Evolutionary conservation across 2,329 filamentous ascomycete species (phyloP), one percentile per base, ranked within the genome.

Genomic region (Calycina herbarum): DNA sequence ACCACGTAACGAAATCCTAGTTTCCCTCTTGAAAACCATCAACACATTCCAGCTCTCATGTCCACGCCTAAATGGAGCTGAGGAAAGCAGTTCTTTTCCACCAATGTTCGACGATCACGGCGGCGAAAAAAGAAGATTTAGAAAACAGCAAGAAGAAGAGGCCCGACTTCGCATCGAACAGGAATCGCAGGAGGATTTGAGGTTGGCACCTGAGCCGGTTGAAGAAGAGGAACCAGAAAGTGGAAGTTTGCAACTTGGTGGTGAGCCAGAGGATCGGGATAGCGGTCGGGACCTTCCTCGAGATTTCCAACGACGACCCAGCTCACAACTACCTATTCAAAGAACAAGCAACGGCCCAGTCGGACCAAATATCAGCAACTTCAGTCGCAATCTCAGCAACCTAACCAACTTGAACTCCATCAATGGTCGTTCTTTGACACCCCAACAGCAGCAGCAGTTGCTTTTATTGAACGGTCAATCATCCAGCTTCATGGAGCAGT

Each of bases 241-340:
- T 70, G 87, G 87, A 15, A 98, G 94, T 76, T 82, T 95, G 65
- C 94, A 96, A 66, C 83, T 98, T 20, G 94, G 94, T 65, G 94
- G 94, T 56, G 94, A 98, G 76, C 94, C 94, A 0, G 94, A 98
- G 76, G 93, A 96, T 70, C 84, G 86, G 68, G 89, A 92, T 27
- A 78, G 79, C 57, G 74, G 78, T 20, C 81, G 82, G 20, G 85
- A 86, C 60, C 65, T 73, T 35, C 64, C 78, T 48, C 80, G 84
- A 71, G 75, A 77, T 58, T 84, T 84, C 66, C 85, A 88, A 67
- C 85, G 88, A 60, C 86, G 87, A 66, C 82, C 85, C 66, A 87
- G 86, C 13, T 88, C 92, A 7, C 92, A 93, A 73, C 89, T 91
- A 2, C 92, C 93, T 10, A 91, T 92, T 40, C 91, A 94, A 73